Evolutionary conservation across 306 rosid species (phyloP).

Genomic region (Trifolium subterraneum): DNA sequence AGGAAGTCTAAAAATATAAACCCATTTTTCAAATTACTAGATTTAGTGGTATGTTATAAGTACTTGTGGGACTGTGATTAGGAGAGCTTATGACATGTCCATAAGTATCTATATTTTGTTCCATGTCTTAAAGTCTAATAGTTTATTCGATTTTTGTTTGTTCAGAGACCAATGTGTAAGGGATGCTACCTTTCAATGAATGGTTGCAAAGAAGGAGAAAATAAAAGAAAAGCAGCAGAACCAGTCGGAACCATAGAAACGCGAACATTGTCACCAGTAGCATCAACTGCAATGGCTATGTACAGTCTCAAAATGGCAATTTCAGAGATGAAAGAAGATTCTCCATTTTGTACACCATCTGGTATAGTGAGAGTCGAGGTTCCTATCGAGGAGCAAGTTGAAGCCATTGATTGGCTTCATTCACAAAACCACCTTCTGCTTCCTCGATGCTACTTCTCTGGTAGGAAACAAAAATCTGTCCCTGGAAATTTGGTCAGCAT

Average conservation of each 20-base stretch:
- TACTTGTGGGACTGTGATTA: no score
- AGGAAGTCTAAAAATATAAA: no score
- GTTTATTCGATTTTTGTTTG: background rate
- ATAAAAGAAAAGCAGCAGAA: background rate
- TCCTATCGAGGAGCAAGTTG: conserved; percentile 79
- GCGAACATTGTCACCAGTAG: conserved; percentile 53
- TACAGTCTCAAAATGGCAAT: conserved; percentile 62
- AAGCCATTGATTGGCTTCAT: conserved; percentile 86
- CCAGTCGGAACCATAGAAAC: conserved; percentile 69
- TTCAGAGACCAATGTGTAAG: conserved; percentile 44
- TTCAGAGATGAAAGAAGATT: conserved; percentile 55
- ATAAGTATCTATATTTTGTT: background rate
- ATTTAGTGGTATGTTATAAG: no score
- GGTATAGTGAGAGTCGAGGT: conserved; percentile 67
- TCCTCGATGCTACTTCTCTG: conserved; percentile 83
- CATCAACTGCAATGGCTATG: conserved; percentile 66
- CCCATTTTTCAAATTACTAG: no score
- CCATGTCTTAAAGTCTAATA: background rate
- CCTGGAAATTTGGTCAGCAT: conserved; percentile 59
- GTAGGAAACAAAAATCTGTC: conserved; percentile 42
- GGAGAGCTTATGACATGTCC: no score
- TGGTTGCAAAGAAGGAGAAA: conserved; percentile 59
- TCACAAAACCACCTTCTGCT: conserved; percentile 64
- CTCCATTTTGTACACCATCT: conserved; percentile 59
- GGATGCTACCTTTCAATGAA: conserved; percentile 71